Evolutionary conservation across 2,329 filamentous ascomycete species (phyloP).

Genomic region (Penicillium janthinellum): DNA sequence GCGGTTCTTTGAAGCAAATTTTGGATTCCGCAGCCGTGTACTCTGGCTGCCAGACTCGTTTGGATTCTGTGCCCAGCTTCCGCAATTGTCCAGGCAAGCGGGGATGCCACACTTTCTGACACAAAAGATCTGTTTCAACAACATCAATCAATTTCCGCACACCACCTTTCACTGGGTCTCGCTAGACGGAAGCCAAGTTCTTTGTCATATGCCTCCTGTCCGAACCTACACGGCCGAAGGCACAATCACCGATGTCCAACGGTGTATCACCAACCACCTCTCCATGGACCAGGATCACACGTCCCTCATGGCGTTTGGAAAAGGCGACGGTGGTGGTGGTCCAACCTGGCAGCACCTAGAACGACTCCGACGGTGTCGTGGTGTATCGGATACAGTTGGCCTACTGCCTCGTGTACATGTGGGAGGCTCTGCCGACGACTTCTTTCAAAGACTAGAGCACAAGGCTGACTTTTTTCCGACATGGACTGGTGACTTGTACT

Average conservation of each 20-base stretch:
- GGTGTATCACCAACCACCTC: slow-evolving; percentile 90
- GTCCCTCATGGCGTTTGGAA: slow-evolving; percentile 90
- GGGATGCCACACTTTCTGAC: slow-evolving; percentile 97
- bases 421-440: slow-evolving; percentile 90
- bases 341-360: slow-evolving; percentile 93
- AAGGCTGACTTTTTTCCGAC: slow-evolving; percentile 82
- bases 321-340: slow-evolving; percentile 93
- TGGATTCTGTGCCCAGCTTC: slow-evolving; percentile 92
- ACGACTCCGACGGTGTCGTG: slow-evolving; percentile 89
- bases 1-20: slow-evolving; percentile 89
- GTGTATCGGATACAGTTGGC: slow-evolving; percentile 83
- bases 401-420: slow-evolving; percentile 84
- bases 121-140: slow-evolving; percentile 99
- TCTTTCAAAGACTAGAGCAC: slow-evolving; percentile 82
- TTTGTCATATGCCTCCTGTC: slow-evolving; percentile 95
- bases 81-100: slow-evolving; percentile 88
- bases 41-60: slow-evolving; percentile 99
- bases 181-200: slow-evolving; percentile 90
- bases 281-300: slow-evolving; percentile 90
- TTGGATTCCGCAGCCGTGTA: slow-evolving; percentile 82
- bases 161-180: slow-evolving; percentile 99
- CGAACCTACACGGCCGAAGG: slow-evolving; percentile 95
- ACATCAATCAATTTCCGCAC: slow-evolving; percentile 98
- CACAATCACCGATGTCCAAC: slow-evolving; percentile 89
- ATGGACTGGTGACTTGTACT: slow-evolving; percentile 98